Conservation (phyloP, 257 asterid species). For the Nicotiana knightiana region DNA sequence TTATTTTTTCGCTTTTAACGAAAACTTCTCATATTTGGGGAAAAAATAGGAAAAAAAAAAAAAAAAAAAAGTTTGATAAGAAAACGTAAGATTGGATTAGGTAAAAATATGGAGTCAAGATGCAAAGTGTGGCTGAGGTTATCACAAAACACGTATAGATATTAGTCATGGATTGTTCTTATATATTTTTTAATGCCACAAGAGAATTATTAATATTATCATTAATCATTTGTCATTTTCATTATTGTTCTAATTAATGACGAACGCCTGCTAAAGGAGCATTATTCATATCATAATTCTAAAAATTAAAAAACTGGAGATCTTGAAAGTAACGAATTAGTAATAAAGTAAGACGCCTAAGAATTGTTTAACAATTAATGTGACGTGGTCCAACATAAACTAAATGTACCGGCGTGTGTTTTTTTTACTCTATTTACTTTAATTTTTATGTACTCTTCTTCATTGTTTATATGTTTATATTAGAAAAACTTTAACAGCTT, state of each 20-base stretch:
- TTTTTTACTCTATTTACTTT: neutral
- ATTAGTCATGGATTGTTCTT: neutral
- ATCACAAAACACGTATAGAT: neutral
- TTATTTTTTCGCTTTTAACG: no score
- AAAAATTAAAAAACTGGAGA: neutral
- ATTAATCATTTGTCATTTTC: neutral
- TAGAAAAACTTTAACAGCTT: neutral
- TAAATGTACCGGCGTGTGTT: neutral
- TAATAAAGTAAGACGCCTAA: neutral
- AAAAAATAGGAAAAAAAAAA: no score
- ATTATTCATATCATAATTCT: neutral
- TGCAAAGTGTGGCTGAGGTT: neutral
- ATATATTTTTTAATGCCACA: neutral
- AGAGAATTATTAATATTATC: neutral
- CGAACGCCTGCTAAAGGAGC: neutral
- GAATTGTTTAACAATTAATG: neutral
- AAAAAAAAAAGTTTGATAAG: no score
- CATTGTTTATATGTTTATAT: neutral
- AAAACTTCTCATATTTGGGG: no score
- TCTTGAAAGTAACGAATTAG: neutral
- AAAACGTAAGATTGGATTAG: neutral
- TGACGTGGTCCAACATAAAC: neutral
- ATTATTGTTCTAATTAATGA: neutral
- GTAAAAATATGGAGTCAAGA: neutral
- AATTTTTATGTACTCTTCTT: neutral